Evolutionary conservation across 1,139 yeast species (phyloP), one percentile per base, ranked within the genome.

Genomic region (Yamadazyma blattariae): DNA sequence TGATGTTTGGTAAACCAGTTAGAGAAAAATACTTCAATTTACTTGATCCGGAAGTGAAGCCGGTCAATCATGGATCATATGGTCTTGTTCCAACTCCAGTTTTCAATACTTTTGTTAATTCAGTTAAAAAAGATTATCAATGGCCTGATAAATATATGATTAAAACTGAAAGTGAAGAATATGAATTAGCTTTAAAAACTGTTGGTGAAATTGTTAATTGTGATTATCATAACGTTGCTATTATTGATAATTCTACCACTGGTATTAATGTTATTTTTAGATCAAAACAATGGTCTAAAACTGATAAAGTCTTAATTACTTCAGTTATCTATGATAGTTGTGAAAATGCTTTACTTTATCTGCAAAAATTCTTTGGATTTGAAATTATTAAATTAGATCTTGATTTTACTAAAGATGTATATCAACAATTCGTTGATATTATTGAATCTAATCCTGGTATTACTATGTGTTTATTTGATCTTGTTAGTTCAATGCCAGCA

Each of bases 401-500:
- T 14, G 52, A 58, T 7, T 75, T 74, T 46, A 87, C 87, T 1
- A 45, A 71, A 33, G 62, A 64, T 18, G 56, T 49, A 24, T 76
- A 71, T 46, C 41, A 52, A 3, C 57, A 57, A 4, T 59, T 71
- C 35, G 41, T 40, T 30, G 35, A 40, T 3, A 37, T 44, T 26
- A n/a, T 32, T 8, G 37, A 30, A 8, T n/a, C n/a, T 1, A 25
- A 14, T 8, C 40, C 39, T 1, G 43, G 41, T 3, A 57, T 65
- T 26, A 72, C 57, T 37, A 41, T 78, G 39, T 74, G 76, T 22
- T 46, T 83, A 44, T 79, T 80, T 50, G 92, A 84, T 47, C 64
- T 78, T 10, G 71, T 82, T 21, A 59, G 76, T 13, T 81, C 89
- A 2, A 69, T 74, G 73, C 92, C 92, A 0, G 83, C 82, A 2